Evolutionary conservation across 495 filamentous ascomycete genomes (phyloP).

Genomic region (Thozetella sp.): DNA sequence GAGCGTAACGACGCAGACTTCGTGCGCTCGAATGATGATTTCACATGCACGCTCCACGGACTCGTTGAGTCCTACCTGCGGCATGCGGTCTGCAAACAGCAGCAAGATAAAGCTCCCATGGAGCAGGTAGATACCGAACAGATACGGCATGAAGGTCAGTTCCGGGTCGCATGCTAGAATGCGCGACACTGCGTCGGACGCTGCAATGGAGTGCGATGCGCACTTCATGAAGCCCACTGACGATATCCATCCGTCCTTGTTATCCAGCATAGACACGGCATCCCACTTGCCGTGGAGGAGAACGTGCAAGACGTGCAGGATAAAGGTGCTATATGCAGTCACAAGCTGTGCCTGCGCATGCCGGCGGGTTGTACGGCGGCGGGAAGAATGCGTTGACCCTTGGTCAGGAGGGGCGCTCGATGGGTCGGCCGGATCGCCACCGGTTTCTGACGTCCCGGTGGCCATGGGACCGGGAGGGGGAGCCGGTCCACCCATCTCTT

Average conservation of each 20-base stretch:
- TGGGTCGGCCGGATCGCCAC: background rate
- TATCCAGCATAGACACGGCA: slow-evolving; percentile 57
- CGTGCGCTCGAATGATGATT: slow-evolving; percentile 59
- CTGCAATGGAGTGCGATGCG: slow-evolving; percentile 55
- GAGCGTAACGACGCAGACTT: slow-evolving; percentile 61
- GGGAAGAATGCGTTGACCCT: background rate
- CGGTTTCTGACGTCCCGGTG: background rate
- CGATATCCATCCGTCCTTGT: slow-evolving; percentile 60
- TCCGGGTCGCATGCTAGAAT: slow-evolving; percentile 59
- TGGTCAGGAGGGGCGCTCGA: background rate
- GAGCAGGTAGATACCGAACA: slow-evolving; percentile 62
- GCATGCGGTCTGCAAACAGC: slow-evolving; percentile 55
- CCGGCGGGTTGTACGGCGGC: background rate
- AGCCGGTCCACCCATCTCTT: background rate
- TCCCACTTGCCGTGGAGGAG: slow-evolving; percentile 62
- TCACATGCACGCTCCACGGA: slow-evolving; percentile 58
- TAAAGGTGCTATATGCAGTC: slow-evolving; percentile 70
- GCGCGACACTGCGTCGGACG: slow-evolving; percentile 50
- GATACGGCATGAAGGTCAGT: slow-evolving; percentile 62
- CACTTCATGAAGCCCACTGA: slow-evolving; percentile 52
- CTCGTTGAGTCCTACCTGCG: slow-evolving; percentile 51
- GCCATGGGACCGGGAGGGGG: background rate
- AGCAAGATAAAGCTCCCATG: slow-evolving; percentile 61
- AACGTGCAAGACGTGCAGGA: slow-evolving; percentile 62
- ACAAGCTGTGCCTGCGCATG: slow-evolving; percentile 49